Base-by-base conservation (phyloP, 2,329 filamentous ascomycete species). In the Gaeumannomyces sp. region DNA sequence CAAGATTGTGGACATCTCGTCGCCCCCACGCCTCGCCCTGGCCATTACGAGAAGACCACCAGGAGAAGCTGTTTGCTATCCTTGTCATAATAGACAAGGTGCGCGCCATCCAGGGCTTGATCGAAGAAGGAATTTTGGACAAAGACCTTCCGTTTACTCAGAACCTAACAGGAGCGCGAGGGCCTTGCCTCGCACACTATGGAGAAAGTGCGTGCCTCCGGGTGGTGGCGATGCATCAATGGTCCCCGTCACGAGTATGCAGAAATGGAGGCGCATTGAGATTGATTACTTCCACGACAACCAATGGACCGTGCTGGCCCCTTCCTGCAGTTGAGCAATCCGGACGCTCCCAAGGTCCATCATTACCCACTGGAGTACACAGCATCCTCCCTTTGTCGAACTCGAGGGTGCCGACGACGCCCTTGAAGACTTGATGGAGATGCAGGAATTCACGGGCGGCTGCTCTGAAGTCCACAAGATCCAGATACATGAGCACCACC, bases 401-500 rank as follows among this genome's bases (percentile, higher is more conserved):
- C 13, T 56, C 25, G 45, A 22, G 38, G 25, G 50, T 13, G 16
- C 28, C 33, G 45, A 50, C 45, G 45, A 45, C 25, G 61, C 33
- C 33, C 11, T 31, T n/a, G 27, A 62, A 6, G 14, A 22, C 6
- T 10, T 50, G 45, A 19, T 31, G 3, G 35, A 22, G 1, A 10
- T 10, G 22, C n/a, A 50, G 19, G 38, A 22, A 19, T 5, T 8
- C 4, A 56, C 38, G 8, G 61, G 61, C 25, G 61, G 38, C 19
- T 62, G 33, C 27, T 25, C 38, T 6, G 61, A 31, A 38, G 61
- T 62, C 6, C 45, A 56, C 63, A 63, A 65, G 38, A 64, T 65
- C 27, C 53, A 16, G 16, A 68, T 70, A 29, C 68, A 70, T 35
- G 64, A 65, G 13, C 62, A 67, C 11, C 68, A 70, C 57, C 68